phyloP scores from a whole-genome alignment of 148 eudicot species.

The Drosera capensis region DNA sequence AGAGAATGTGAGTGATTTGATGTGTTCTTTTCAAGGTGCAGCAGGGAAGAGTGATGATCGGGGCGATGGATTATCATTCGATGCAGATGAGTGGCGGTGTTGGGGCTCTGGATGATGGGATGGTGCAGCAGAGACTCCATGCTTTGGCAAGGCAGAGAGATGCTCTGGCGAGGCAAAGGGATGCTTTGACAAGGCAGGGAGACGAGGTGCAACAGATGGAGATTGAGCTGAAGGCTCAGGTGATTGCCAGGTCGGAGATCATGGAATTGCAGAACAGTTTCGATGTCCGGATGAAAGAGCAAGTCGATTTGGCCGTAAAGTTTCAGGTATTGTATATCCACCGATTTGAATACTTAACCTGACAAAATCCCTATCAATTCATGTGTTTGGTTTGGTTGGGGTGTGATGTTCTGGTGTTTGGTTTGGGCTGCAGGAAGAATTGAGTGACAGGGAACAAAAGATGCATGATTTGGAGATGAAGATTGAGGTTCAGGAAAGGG shows the following conservation, averaged over 20 bases:
- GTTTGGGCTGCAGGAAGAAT: conserved; percentile 52
- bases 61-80: conserved; percentile 50
- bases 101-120: conserved; percentile 29
- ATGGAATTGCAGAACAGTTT: conserved; percentile 37
- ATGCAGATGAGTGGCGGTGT: conserved; percentile 54
- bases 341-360: neutral
- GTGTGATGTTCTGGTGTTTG: conserved; percentile 2
- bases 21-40: conserved; percentile 40
- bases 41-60: conserved; percentile 53
- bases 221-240: conserved; percentile 62
- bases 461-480: conserved; percentile 60
- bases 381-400: neutral
- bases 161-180: too few relatives aligned
- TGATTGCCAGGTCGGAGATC: conserved; percentile 54
- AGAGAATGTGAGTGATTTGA: neutral
- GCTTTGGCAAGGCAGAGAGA: conserved; percentile 44
- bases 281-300: conserved; percentile 61
- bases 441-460: conserved; percentile 55
- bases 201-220: conserved; percentile 74
- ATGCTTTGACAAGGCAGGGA: conserved; percentile 36
- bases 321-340: conserved; percentile 58
- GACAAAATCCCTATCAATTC: neutral
- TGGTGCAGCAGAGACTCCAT: conserved; percentile 54
- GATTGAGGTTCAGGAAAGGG: conserved; percentile 72
- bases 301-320: conserved; percentile 30